A percentile compares a stretch with the other conserved stretches of the same genome.
Conservation (phyloP, 345 rosid species). For the Rhodamnia rubescens region DNA sequence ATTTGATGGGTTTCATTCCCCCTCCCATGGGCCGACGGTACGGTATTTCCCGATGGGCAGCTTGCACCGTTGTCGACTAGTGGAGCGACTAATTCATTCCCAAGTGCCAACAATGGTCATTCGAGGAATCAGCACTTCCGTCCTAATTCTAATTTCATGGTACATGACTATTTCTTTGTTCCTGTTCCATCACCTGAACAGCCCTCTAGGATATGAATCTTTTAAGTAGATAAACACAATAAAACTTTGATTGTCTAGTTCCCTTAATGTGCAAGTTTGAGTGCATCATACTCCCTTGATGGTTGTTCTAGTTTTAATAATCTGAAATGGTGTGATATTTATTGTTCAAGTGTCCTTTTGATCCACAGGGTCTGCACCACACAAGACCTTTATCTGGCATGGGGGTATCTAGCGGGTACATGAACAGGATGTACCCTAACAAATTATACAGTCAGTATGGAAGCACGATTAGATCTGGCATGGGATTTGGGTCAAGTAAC, state of each 20-base stretch:
- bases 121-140: slow-evolving; percentile 50
- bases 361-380: slow-evolving; percentile 43
- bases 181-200: not conserved
- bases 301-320: not conserved
- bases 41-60: slow-evolving; percentile 46
- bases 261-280: not conserved
- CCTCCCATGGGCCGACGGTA: slow-evolving; percentile 37
- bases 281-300: not conserved
- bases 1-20: slow-evolving; percentile 43
- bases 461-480: slow-evolving; percentile 43
- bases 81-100: slow-evolving; percentile 31
- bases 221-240: not conserved
- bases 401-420: slow-evolving; percentile 44
- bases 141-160: slow-evolving; percentile 52
- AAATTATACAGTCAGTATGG: slow-evolving; percentile 65
- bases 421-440: slow-evolving; percentile 59
- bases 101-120: slow-evolving; percentile 36
- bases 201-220: not conserved
- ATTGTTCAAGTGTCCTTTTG: not conserved
- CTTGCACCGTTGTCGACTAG: slow-evolving; percentile 28
- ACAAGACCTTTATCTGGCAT: slow-evolving; percentile 40
- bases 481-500: slow-evolving; percentile 58
- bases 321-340: not conserved
- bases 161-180: slow-evolving; percentile 4
- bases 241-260: not conserved